These are phyloP conservation scores for Rugosomyces carneus DNA, from an alignment of 1,284 basidiomycete genomes.

Conservation along the genomic window DNA sequence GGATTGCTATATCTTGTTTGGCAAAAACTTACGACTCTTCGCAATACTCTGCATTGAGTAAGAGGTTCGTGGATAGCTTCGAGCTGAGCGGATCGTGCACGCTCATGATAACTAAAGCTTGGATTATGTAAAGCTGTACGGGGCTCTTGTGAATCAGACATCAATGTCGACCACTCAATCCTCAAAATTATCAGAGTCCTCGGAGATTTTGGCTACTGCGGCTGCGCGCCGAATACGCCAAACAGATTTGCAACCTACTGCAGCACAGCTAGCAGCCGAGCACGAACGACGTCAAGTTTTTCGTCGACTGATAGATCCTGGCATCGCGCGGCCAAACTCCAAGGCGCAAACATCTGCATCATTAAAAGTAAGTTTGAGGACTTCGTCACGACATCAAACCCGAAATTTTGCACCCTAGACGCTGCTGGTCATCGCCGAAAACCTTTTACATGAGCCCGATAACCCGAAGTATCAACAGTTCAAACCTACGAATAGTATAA, in stretches of 20 bases:
- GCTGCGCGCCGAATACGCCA: constrained; percentile 35
- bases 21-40: not conserved
- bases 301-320: constrained; percentile 66
- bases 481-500: constrained; percentile 67
- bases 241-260: constrained; percentile 23
- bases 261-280: constrained; percentile 43
- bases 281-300: constrained; percentile 65
- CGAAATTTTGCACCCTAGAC: constrained; percentile 38
- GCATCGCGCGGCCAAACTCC: constrained; percentile 69
- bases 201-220: constrained; percentile 37
- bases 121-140: constrained; percentile 1
- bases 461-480: constrained; percentile 67
- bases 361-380: constrained; percentile 45
- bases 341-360: constrained; percentile 51
- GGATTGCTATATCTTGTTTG: not conserved
- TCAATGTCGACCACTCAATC: constrained; percentile 11
- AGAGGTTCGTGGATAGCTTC: not conserved
- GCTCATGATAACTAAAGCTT: not conserved
- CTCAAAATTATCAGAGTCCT: constrained; percentile 21
- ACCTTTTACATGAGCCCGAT: constrained; percentile 62
- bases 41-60: not conserved
- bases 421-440: constrained; percentile 62
- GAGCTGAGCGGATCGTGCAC: not conserved
- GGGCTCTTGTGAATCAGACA: too few relatives aligned
- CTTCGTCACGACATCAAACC: constrained; percentile 12